Evolutionary conservation across 352 stramenopile species (phyloP).

Genomic region (Lagenidium giganteum): DNA sequence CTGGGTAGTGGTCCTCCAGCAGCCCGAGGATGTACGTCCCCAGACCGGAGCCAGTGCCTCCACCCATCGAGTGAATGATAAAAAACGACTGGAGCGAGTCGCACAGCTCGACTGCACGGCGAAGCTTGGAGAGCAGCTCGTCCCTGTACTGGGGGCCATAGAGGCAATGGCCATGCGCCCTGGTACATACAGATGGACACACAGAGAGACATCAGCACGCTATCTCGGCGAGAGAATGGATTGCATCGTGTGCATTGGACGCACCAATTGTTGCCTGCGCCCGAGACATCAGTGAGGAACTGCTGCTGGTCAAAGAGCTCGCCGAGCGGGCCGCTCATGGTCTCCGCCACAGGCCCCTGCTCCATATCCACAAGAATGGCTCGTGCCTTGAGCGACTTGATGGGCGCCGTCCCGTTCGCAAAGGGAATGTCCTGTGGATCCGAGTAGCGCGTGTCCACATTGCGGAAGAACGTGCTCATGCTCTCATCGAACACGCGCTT

Average conservation of each 20-base stretch:
- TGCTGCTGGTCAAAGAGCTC: constrained; percentile 89
- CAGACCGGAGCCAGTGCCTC: constrained; percentile 88
- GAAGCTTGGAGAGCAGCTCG: constrained; percentile 69
- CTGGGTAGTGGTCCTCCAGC: constrained; percentile 80
- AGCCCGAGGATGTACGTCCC: constrained; percentile 86
- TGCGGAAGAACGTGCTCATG: constrained; percentile 92
- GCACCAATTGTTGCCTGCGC: constrained; percentile 90
- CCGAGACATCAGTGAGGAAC: constrained; percentile 85
- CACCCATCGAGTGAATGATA: constrained; percentile 89
- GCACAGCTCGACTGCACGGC: constrained; percentile 74
- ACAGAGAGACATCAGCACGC: background rate
- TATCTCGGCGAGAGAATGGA: background rate
- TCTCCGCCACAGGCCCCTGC: constrained; percentile 84
- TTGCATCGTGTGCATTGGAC: background rate
- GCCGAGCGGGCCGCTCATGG: constrained; percentile 67
- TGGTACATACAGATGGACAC: constrained; percentile 1
- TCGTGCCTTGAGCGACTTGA: constrained; percentile 66
- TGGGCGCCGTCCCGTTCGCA: constrained; percentile 24
- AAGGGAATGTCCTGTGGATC: constrained; percentile 49
- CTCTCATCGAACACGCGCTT: constrained; percentile 78
- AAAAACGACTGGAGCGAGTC: constrained; percentile 93
- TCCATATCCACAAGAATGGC: constrained; percentile 93
- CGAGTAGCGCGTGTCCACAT: constrained; percentile 71
- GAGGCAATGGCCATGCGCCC: constrained; percentile 83
- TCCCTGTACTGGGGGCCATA: constrained; percentile 88